Conservation (phyloP, 371 early-diverging fungal genomes). For the Entomophthora muscae region DNA sequence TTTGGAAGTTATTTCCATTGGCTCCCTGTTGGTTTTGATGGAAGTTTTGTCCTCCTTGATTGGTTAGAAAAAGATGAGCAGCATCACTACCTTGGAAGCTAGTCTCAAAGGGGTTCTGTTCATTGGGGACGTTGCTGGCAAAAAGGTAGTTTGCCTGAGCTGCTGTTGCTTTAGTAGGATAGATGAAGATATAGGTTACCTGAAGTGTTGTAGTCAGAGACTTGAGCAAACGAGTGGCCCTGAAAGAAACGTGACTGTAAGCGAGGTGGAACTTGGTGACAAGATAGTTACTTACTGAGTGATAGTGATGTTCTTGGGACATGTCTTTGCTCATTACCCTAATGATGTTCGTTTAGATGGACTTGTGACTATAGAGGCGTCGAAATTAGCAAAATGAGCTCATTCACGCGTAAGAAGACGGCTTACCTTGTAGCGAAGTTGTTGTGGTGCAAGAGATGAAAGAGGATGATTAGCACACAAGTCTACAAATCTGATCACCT, state of each 20-base stretch:
- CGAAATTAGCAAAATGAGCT: neutral
- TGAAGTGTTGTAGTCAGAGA: neutral
- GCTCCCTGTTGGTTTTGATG: neutral
- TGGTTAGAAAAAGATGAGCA: neutral
- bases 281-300: neutral
- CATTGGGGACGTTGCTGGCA: neutral
- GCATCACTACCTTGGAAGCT: conserved; percentile 6
- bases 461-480: neutral
- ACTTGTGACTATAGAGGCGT: neutral
- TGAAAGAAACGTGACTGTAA: neutral
- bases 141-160: neutral
- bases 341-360: neutral
- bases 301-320: neutral
- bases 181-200: neutral
- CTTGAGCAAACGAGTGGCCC: neutral
- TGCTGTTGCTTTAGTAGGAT: neutral
- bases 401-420: neutral
- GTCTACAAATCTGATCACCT: neutral
- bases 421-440: neutral
- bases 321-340: neutral
- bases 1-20: neutral
- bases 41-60: neutral
- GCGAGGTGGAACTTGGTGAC: neutral
- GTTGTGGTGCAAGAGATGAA: neutral
- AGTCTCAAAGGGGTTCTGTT: conserved; percentile 9